Evolutionary conservation across 768 basidiomycete genomes (phyloP).

Genomic region (Exsudoporus frostii): DNA sequence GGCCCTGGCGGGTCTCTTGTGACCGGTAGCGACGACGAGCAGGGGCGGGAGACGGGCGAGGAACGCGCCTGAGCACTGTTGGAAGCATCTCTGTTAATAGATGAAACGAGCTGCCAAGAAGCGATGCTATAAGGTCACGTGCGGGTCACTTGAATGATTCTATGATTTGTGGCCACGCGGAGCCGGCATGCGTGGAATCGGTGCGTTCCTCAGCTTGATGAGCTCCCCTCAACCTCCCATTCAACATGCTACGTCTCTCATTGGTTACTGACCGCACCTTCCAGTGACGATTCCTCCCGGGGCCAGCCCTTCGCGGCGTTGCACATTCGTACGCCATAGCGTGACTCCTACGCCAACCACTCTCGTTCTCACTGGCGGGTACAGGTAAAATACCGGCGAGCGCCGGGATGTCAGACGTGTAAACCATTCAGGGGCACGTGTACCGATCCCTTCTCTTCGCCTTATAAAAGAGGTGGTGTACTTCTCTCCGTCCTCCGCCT

Average conservation of each 20-base stretch:
- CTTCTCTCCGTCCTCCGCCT: neutral
- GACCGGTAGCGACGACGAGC: slow-evolving; percentile 17
- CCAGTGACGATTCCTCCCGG: neutral
- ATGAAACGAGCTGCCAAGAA: no score
- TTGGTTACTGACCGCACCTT: neutral
- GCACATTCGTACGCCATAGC: neutral
- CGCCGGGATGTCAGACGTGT: neutral
- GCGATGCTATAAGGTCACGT: neutral
- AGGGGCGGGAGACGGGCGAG: neutral
- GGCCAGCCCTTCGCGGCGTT: neutral
- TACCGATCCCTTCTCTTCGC: neutral
- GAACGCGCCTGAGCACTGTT: slow-evolving; percentile 4
- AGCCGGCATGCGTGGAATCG: no score
- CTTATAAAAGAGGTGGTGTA: slow-evolving; percentile 17
- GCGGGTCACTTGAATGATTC: neutral
- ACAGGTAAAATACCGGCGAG: slow-evolving; percentile 4
- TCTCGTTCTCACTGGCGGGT: neutral
- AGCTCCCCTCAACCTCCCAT: no score
- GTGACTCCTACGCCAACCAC: neutral
- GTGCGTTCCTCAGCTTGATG: neutral
- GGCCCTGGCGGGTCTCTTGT: slow-evolving; percentile 7
- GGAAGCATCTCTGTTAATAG: slow-evolving; percentile 11
- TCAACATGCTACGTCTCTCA: neutral
- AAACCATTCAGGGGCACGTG: slow-evolving; percentile 14
- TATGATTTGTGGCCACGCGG: no score